Base-by-base conservation (phyloP, 163 green algal species). In the Chlamydomonas reinhardtii region DNA sequence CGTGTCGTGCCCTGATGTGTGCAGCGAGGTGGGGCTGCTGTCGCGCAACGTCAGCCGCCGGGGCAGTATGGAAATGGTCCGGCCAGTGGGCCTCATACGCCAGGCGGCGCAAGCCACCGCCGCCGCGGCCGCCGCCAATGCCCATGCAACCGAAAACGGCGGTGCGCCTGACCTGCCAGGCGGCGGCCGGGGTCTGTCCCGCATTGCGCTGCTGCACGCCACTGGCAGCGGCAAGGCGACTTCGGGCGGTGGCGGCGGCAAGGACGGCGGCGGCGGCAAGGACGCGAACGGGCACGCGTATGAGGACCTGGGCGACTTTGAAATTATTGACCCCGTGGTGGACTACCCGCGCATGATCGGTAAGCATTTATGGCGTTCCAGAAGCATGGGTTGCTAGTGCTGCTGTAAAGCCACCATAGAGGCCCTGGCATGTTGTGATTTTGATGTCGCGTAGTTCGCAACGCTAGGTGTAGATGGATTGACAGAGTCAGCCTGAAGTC, bases 281-380 rank as follows among this genome's bases (percentile, higher is more conserved):
- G 64, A 27, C 29, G 64, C 20, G 29, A 34, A 35, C 29, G 64
- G 14, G 56, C 32, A 65, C 25, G 64, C 61, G 31, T 32, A 27
- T 25, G 79, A 85, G 0, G 79, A 85, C 4, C 31, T 54, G 22
- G 4, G 31, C 0, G 54, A 24, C 2, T 86, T 66, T 56, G 54
- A 65, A 4, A 19, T 73, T 4, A 2, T 54, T 14, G 80, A 86
- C 56, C 54, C 70, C 6, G 54, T 19, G 35, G 62, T 71, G 32
- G 80, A 86, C 32, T 70, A 85, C 68, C 68, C 80, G 34, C 80
- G 48, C 17, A 86, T 86, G 80, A 86, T 86, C 20, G 80, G 78
- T 85, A 32, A 11, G 77, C 6, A 56, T 6, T 11, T 54, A 16
- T 11, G 43, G 11, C 43, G 43, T 54, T 54, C 8, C 43, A 16